phyloP scores from a whole-genome alignment of 2,329 filamentous ascomycete genomes.

The Cladosporium sp. region DNA sequence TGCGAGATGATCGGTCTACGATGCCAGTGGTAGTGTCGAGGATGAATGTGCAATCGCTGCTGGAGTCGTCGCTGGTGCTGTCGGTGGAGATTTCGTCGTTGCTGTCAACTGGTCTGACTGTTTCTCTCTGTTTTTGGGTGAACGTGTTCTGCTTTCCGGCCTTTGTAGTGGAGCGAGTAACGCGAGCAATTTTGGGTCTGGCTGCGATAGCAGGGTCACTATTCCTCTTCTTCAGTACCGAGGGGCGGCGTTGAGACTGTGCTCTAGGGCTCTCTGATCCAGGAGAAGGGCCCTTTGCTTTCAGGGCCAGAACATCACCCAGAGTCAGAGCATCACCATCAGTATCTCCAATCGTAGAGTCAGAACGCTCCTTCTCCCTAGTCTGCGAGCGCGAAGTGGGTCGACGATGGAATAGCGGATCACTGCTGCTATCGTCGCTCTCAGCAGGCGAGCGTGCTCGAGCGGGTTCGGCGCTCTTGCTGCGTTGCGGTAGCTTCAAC shows the following conservation, averaged over 20 bases:
- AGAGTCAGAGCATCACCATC: not conserved
- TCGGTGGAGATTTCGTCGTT: not conserved
- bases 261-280: not conserved
- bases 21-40: slow-evolving; percentile 29
- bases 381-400: slow-evolving; percentile 14
- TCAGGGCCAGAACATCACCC: not conserved
- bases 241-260: not conserved
- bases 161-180: not conserved
- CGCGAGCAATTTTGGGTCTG: not conserved
- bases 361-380: slow-evolving; percentile 15
- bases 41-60: slow-evolving; percentile 17
- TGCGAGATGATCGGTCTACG: not conserved
- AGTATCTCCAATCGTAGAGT: slow-evolving; percentile 11
- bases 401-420: not conserved
- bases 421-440: not conserved
- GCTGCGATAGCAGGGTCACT: not conserved
- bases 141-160: not conserved
- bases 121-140: not conserved
- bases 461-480: slow-evolving; percentile 6
- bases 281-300: not conserved
- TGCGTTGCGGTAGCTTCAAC: not conserved
- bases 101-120: not conserved
- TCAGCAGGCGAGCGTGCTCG: not conserved
- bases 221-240: not conserved
- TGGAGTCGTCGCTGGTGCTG: not conserved